A percentile compares a stretch with the other conserved stretches of the same genome.
phyloP scores from a whole-genome alignment of 305 asterid species.

The Caryopteris hybrid region DNA sequence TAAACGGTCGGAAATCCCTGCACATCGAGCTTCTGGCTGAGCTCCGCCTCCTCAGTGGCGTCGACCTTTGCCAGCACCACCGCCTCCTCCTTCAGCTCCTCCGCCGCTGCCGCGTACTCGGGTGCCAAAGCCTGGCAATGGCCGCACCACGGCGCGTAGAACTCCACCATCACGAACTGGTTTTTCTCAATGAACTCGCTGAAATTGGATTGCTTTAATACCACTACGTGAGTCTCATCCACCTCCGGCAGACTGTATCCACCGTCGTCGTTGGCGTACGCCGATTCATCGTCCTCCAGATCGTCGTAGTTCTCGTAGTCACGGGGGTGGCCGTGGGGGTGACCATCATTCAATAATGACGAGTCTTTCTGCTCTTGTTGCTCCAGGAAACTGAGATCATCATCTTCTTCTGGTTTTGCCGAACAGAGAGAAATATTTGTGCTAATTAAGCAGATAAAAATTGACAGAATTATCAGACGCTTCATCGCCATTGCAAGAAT shows the following conservation, averaged over 20 bases:
- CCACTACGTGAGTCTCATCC: slow-evolving; percentile 77
- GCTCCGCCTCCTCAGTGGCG: slow-evolving; percentile 72
- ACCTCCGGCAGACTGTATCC: slow-evolving; percentile 38
- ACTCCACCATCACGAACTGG: slow-evolving; percentile 83
- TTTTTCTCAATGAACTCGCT: slow-evolving; percentile 58
- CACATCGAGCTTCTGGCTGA: slow-evolving; percentile 77
- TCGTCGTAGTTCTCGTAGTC: slow-evolving; percentile 84
- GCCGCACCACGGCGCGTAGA: slow-evolving; percentile 96
- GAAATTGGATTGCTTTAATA: slow-evolving; percentile 69
- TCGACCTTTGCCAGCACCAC: slow-evolving; percentile 81
- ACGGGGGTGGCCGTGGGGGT: slow-evolving; percentile 30
- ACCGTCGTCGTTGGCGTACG: slow-evolving; percentile 35
- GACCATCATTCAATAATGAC: slow-evolving; percentile 19
- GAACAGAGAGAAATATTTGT: slow-evolving; percentile 21
- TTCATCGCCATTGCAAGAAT: slow-evolving; percentile 23
- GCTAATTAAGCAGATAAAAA: slow-evolving; percentile 37
- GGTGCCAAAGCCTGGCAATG: slow-evolving; percentile 89
- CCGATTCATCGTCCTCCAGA: slow-evolving; percentile 43
- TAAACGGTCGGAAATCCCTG: slow-evolving; percentile 69
- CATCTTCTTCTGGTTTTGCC: slow-evolving; percentile 49
- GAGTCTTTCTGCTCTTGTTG: slow-evolving; percentile 35
- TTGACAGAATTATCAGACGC: slow-evolving; percentile 23
- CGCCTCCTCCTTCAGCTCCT: slow-evolving; percentile 60
- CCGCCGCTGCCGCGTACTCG: slow-evolving; percentile 86
- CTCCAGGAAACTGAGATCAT: slow-evolving; percentile 78